Conservation (phyloP, 495 filamentous ascomycete genomes). For the Lasiosphaeria ovina region DNA sequence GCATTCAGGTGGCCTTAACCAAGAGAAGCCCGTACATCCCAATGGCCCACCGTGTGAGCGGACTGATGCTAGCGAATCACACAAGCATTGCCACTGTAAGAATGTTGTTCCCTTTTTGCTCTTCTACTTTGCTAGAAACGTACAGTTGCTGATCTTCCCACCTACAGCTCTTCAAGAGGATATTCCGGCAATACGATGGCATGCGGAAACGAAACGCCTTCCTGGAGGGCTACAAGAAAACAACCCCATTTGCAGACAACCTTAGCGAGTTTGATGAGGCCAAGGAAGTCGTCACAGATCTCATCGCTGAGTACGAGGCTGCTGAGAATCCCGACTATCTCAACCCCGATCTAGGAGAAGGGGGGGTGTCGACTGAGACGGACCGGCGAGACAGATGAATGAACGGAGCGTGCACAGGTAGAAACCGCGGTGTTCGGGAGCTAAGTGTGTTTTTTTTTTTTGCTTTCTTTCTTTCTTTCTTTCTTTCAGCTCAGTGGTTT, state of each 20-base stretch:
- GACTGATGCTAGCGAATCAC: constrained; percentile 97
- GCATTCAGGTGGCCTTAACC: constrained; percentile 93
- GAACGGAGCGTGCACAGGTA: neutral
- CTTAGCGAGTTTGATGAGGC: constrained; percentile 96
- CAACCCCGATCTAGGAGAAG: constrained; percentile 59
- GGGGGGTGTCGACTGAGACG: constrained; percentile 42
- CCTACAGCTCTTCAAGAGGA: constrained; percentile 78
- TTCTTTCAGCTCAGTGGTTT: too few relatives aligned
- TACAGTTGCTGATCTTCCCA: neutral
- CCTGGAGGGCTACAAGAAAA: constrained; percentile 91
- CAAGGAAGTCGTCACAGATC: constrained; percentile 78
- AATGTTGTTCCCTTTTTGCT: constrained; percentile 5
- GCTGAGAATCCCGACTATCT: constrained; percentile 88
- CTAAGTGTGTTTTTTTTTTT: neutral
- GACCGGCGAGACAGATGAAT: constrained; percentile 50
- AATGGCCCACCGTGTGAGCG: constrained; percentile 88
- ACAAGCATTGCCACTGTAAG: constrained; percentile 87
- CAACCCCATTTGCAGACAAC: constrained; percentile 84
- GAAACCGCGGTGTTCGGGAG: neutral
- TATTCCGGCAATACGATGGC: constrained; percentile 83
- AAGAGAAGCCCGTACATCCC: constrained; percentile 94
- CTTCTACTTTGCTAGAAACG: neutral
- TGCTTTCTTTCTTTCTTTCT: neutral
- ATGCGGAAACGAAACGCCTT: constrained; percentile 96
- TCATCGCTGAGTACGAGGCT: constrained; percentile 92